Conservation (phyloP, 495 filamentous ascomycete species). For the Niebla homalea region DNA sequence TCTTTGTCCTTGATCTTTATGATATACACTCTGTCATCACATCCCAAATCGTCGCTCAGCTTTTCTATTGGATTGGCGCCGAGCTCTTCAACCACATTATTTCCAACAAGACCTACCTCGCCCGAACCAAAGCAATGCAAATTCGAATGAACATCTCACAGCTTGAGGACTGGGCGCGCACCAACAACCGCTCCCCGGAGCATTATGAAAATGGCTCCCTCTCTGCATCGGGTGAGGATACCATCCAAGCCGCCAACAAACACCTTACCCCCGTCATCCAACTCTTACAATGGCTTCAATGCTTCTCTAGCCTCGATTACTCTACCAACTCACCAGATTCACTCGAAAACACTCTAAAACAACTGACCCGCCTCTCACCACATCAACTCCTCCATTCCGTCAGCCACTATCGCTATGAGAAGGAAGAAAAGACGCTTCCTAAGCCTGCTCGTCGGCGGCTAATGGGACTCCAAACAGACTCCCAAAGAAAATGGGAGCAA, state of each 20-base stretch:
- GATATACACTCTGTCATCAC: slow-evolving; percentile 97
- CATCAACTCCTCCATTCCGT: slow-evolving; percentile 87
- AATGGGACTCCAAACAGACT: slow-evolving; percentile 61
- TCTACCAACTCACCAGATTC: slow-evolving; percentile 77
- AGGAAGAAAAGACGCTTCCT: slow-evolving; percentile 81
- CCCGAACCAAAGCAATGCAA: slow-evolving; percentile 97
- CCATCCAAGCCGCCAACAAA: slow-evolving; percentile 63
- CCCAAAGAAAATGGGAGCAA: slow-evolving; percentile 39
- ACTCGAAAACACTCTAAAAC: slow-evolving; percentile 66
- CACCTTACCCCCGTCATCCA: slow-evolving; percentile 89
- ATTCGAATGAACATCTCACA: slow-evolving; percentile 97
- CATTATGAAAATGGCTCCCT: slow-evolving; percentile 91
- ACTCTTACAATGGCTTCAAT: slow-evolving; percentile 93
- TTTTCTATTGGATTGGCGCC: slow-evolving; percentile 92
- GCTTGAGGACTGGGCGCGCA: slow-evolving; percentile 89
- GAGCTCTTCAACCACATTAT: slow-evolving; percentile 98
- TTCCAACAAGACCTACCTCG: slow-evolving; percentile 86
- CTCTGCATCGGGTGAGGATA: slow-evolving; percentile 73
- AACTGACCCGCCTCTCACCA: slow-evolving; percentile 69
- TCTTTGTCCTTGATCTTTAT: slow-evolving; percentile 96
- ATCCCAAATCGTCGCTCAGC: slow-evolving; percentile 79
- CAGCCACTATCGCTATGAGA: slow-evolving; percentile 86
- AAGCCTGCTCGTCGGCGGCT: slow-evolving; percentile 82
- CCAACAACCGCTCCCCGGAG: slow-evolving; percentile 87
- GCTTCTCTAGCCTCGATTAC: slow-evolving; percentile 91